Base-by-base conservation (phyloP, 768 basidiomycete species). In the Amanita rubescens region DNA sequence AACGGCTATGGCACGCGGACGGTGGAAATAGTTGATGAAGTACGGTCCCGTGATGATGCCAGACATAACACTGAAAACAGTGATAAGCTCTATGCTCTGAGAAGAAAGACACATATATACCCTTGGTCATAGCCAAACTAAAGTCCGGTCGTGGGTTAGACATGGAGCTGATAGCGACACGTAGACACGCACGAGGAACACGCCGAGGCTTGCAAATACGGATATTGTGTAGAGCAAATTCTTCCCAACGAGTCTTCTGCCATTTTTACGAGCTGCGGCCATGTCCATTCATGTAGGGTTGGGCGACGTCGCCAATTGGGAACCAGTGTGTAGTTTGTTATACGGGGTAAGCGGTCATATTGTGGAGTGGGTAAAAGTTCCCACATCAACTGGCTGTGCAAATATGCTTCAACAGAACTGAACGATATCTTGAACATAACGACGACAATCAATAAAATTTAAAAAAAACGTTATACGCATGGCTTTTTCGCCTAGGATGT, bases 41-140 rank as follows among this genome's bases (percentile, higher is more conserved):
- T 88, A 76, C n/a, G 85, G 84, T 0, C 84, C 85, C 27, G 83
- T 94, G 66, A 94, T 92, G 59, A 94, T 80, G 17, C 90, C 90
- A 52, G 82, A 84, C 84, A 89, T 88, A 62, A 88, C 86, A 44
- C 86, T 87, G 60, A 14, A 20, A 19, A n/a, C 59, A 15, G 54
- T 14, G 38, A 49, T 56, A 15, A 57, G 53, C 25, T 25, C 33
- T 14, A 60, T 61, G 57, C 30, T 24, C 15, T 19, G 17, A 51
- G 25, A 34, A 51, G 22, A 17, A 8, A 35, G 8, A 2, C 19
- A 53, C 19, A 15, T 25, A 59, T 67, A 57, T 62, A 87, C 85
- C 85, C 85, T 71, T 88, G 87, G 68, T 87, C 85, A 74, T 87
- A 87, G 50, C 85, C 85, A 62, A 85, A 85, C 83, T 86, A 27